Evolutionary conservation across 495 filamentous ascomycete genomes (phyloP).

Genomic region (Tuber microsphaerosporum): DNA sequence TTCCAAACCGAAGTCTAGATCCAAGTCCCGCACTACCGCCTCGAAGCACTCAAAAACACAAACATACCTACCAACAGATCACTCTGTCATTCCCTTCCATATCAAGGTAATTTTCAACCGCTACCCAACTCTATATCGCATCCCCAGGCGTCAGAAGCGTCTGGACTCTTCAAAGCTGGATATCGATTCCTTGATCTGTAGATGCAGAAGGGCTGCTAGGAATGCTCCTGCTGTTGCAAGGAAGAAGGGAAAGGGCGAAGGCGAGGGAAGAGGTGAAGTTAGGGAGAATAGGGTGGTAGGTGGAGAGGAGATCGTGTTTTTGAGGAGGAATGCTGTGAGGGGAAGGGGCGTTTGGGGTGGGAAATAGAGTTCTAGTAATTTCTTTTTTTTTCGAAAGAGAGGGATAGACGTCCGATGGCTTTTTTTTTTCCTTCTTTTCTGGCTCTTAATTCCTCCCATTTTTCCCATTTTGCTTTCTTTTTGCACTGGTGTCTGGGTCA

Average conservation of each 20-base stretch:
- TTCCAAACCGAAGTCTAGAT: neutral
- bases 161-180: conserved; percentile 8
- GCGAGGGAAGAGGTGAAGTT: neutral
- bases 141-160: neutral
- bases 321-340: conserved; percentile 22
- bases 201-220: conserved; percentile 21
- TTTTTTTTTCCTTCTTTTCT: neutral
- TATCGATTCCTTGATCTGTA: conserved; percentile 14
- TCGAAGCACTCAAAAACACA: neutral
- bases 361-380: neutral
- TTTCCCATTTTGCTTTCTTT: neutral
- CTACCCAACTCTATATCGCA: conserved; percentile 17
- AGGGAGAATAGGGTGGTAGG: conserved; percentile 9
- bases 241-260: neutral
- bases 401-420: neutral
- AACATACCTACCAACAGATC: neutral
- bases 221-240: neutral
- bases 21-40: neutral
- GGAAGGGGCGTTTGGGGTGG: neutral
- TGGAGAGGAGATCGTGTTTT: conserved; percentile 17
- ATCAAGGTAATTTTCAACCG: conserved; percentile 26
- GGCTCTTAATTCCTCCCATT: neutral
- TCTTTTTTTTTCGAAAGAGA: neutral
- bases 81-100: neutral
- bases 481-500: conserved; percentile 3